Evolutionary conservation across 2,329 filamentous ascomycete species (phyloP).

Genomic region (Ustulina deusta): DNA sequence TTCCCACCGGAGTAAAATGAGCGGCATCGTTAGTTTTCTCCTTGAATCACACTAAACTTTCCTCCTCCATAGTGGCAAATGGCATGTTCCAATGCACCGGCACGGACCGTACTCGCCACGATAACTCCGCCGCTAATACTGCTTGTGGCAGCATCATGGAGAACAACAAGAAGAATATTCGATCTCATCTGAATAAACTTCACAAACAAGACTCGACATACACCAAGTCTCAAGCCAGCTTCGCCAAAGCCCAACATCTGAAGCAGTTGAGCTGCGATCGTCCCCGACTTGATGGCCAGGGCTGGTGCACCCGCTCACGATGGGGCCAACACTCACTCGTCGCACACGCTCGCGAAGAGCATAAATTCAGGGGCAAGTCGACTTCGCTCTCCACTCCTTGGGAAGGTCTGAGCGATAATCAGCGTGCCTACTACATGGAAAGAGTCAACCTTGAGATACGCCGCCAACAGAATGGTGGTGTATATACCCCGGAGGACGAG

Average conservation of each 20-base stretch:
- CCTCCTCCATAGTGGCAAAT: neutral
- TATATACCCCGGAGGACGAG: constrained; percentile 5
- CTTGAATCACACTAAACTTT: constrained; percentile 2
- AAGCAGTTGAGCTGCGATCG: constrained; percentile 2
- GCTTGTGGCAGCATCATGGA: neutral
- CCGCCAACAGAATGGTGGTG: neutral
- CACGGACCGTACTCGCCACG: neutral
- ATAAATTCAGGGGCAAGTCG: constrained; percentile 3
- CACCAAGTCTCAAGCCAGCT: constrained; percentile 4
- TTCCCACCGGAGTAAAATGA: neutral
- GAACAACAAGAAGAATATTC: neutral
- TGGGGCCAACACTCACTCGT: neutral
- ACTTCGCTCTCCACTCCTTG: constrained; percentile 6
- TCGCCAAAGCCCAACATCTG: neutral
- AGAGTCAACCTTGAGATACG: constrained; percentile 3
- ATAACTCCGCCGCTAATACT: neutral
- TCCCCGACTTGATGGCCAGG: constrained; percentile 8
- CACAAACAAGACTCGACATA: neutral
- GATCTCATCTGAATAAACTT: constrained; percentile 14
- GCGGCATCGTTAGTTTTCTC: neutral
- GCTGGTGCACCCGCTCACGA: neutral
- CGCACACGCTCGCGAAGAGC: constrained; percentile 10
- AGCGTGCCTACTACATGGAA: constrained; percentile 4
- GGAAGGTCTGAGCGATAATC: neutral
- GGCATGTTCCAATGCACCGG: constrained; percentile 3